Evolutionary conservation across 768 basidiomycete species (phyloP).

Genomic region (Russula vinacea): DNA sequence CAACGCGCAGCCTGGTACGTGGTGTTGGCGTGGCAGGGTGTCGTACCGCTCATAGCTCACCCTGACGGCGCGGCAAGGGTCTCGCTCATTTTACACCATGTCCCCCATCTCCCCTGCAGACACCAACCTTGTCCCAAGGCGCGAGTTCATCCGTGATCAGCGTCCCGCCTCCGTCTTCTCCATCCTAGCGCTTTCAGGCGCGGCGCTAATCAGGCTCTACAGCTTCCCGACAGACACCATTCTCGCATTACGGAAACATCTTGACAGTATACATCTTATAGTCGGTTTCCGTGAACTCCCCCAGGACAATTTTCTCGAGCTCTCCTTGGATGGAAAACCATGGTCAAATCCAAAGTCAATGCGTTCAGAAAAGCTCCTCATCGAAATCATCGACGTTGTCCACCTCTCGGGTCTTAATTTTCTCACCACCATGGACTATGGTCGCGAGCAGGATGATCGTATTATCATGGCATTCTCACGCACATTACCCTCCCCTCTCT

Average conservation of each 20-base stretch:
- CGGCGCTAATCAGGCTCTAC: constrained; percentile 64
- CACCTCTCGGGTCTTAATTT: constrained; percentile 62
- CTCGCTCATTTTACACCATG: constrained; percentile 25
- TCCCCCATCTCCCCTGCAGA: constrained; percentile 39
- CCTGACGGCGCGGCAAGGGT: constrained; percentile 25
- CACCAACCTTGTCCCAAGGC: constrained; percentile 59
- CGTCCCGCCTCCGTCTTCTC: constrained; percentile 58
- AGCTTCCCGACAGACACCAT: constrained; percentile 58
- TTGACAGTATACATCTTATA: constrained; percentile 48
- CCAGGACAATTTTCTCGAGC: constrained; percentile 60
- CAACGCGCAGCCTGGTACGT: constrained; percentile 12
- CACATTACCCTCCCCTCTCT: constrained; percentile 37
- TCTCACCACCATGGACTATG: constrained; percentile 72
- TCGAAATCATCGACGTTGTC: constrained; percentile 62
- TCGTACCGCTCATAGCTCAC: constrained; percentile 17
- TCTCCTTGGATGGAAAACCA: constrained; percentile 63
- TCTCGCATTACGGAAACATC: constrained; percentile 51
- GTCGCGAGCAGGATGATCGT: constrained; percentile 70
- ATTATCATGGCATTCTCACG: constrained; percentile 68
- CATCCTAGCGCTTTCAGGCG: constrained; percentile 63
- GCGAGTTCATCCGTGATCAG: constrained; percentile 66
- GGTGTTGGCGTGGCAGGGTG: constrained; percentile 25
- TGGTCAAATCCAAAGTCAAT: constrained; percentile 69
- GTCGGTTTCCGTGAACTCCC: constrained; percentile 53
- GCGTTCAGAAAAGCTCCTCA: constrained; percentile 61